Percentiles rank a stretch among this genome's conserved stretches.
Evolutionary conservation across 345 rosid species (phyloP).

Genomic region (Syzygium grande): DNA sequence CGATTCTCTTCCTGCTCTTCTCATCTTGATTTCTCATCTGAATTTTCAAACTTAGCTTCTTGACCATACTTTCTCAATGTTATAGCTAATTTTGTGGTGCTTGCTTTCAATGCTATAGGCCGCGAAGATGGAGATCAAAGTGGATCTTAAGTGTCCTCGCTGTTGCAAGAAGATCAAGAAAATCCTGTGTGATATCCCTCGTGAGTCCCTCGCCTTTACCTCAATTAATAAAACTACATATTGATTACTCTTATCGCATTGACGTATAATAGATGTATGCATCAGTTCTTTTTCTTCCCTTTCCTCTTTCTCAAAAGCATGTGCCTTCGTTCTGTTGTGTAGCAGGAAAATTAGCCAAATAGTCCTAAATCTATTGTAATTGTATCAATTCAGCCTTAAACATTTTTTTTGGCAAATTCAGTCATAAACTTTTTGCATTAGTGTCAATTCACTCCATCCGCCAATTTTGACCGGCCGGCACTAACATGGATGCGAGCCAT

Average conservation of each 20-base stretch:
- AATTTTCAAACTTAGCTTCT: background rate
- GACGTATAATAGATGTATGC: background rate
- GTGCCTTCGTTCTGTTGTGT: accelerated
- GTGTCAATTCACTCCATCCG: too few species aligned
- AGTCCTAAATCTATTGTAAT: too few species aligned
- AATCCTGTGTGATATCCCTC: slow-evolving; percentile 48
- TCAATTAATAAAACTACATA: background rate
- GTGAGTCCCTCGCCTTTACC: slow-evolving; percentile 26
- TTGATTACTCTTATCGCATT: background rate
- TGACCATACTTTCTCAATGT: background rate
- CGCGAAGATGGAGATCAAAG: background rate
- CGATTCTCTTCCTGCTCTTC: slow-evolving; percentile 2
- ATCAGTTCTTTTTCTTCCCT: background rate
- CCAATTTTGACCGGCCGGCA: too few species aligned
- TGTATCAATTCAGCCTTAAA: too few species aligned
- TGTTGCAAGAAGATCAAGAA: slow-evolving; percentile 51
- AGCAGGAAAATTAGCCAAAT: too few species aligned
- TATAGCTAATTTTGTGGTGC: background rate
- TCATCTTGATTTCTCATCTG: background rate
- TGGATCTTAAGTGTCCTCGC: background rate
- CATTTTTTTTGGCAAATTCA: too few species aligned
- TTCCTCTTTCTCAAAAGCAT: background rate
- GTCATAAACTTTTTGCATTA: too few species aligned
- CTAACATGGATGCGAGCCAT: too few species aligned
- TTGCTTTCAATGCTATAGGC: background rate